phyloP scores from a whole-genome alignment of 805 yeast genomes.

The Yamadazyma tumulicola region DNA sequence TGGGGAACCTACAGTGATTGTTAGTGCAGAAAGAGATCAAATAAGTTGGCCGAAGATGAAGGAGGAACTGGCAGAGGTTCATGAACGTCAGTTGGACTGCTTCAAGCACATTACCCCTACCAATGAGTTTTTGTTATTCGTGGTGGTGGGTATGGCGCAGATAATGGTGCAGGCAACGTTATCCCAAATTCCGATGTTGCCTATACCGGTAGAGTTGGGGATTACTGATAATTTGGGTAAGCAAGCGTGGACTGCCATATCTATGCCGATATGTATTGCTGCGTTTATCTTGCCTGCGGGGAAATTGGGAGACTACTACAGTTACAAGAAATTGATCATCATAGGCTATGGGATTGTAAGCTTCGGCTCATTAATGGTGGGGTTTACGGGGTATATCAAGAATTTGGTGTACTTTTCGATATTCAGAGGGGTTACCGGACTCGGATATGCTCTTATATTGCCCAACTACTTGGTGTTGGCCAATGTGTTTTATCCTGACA shows the following conservation, averaged over 20 bases:
- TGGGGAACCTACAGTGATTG: too few species aligned
- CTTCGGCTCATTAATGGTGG: slow-evolving; percentile 21
- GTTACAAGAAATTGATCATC: slow-evolving; percentile 26
- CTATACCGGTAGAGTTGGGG: slow-evolving; percentile 20
- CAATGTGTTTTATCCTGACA: slow-evolving; percentile 24
- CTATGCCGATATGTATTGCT: slow-evolving; percentile 31
- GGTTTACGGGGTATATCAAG: slow-evolving; percentile 23
- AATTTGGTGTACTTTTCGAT: slow-evolving; percentile 23
- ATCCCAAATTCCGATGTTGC: slow-evolving; percentile 18
- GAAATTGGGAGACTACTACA: slow-evolving; percentile 31
- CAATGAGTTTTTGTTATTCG: not conserved
- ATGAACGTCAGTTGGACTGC: too few species aligned
- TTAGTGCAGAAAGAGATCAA: too few species aligned
- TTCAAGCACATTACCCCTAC: too few species aligned
- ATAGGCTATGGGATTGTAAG: slow-evolving; percentile 22
- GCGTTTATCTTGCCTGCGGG: slow-evolving; percentile 32
- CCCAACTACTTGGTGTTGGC: slow-evolving; percentile 33
- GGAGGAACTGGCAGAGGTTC: too few species aligned
- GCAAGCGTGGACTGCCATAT: slow-evolving; percentile 32
- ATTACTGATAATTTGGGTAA: slow-evolving; percentile 22
- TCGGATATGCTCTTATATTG: slow-evolving; percentile 31
- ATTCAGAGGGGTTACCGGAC: slow-evolving; percentile 30
- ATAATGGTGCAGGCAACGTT: slow-evolving; percentile 14
- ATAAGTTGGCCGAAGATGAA: too few species aligned
- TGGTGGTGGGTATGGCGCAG: slow-evolving; percentile 3